Conservation (phyloP, 345 rosid genomes). For the Syzygium aromaticum region DNA sequence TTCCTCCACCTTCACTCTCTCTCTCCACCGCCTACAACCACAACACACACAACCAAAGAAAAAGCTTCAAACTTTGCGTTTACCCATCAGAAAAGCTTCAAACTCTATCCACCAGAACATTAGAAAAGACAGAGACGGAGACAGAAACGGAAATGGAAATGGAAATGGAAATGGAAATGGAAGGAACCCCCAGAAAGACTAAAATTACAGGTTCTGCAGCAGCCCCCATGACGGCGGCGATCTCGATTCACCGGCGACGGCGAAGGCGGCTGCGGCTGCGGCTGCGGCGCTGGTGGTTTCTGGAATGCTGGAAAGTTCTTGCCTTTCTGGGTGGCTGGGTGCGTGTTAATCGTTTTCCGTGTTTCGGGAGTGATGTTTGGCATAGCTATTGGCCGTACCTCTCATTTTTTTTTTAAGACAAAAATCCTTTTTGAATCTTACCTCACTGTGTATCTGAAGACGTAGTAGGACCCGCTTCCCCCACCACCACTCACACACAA, state of each 20-base stretch:
- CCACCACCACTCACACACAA: not conserved
- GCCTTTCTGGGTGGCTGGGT: not conserved
- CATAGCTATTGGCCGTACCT: not conserved
- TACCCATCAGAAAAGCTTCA: not conserved
- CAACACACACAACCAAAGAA: not conserved
- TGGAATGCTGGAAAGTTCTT: not conserved
- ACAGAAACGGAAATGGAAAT: not conserved
- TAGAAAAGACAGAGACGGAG: not conserved
- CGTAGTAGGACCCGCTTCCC: not conserved
- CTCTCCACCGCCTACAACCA: constrained; percentile 18
- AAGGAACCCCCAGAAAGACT: not conserved
- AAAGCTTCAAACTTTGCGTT: not conserved
- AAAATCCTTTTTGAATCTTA: not conserved
- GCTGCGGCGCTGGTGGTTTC: not conserved
- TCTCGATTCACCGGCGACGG: constrained; percentile 22
- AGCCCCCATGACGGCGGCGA: constrained; percentile 8
- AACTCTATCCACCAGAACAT: not conserved
- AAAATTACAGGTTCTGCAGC: not conserved
- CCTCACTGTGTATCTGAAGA: not conserved
- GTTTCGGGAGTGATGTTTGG: not conserved
- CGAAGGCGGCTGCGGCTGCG: not conserved
- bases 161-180: not conserved
- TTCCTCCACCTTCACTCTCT: constrained; percentile 20
- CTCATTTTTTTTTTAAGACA: not conserved
- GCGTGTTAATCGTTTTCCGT: not conserved